Evolutionary conservation across 805 yeast genomes (phyloP).

Genomic region (Kluyveromyces lactis): DNA sequence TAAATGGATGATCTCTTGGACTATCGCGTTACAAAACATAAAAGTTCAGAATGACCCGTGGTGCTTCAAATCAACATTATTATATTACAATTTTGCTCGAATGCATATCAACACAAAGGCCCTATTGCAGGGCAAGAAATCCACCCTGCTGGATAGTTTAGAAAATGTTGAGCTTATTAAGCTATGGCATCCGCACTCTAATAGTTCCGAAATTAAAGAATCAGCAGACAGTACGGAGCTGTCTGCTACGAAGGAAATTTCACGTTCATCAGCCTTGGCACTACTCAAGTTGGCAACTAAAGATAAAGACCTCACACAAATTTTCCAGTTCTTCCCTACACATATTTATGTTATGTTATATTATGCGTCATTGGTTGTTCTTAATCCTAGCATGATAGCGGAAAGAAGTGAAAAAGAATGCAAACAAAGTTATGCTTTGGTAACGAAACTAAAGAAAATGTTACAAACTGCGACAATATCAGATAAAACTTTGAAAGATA

Average conservation of each 20-base stretch:
- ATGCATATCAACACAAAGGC: constrained; percentile 51
- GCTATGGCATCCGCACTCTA: constrained; percentile 7
- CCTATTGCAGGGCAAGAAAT: constrained; percentile 10
- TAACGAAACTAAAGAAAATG: constrained; percentile 36
- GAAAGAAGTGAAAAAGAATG: constrained; percentile 16
- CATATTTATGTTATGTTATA: constrained; percentile 66
- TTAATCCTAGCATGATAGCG: constrained; percentile 37
- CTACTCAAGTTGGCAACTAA: constrained; percentile 50
- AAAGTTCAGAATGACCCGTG: constrained; percentile 41
- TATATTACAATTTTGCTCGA: constrained; percentile 66
- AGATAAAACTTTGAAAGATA: constrained; percentile 42
- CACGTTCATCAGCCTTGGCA: constrained; percentile 54
- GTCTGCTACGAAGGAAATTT: constrained; percentile 33
- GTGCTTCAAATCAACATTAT: constrained; percentile 62
- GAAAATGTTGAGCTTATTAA: constrained; percentile 1
- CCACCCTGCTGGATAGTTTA: constrained; percentile 3
- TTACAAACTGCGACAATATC: constrained; percentile 41
- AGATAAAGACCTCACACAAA: constrained; percentile 49
- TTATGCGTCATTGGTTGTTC: constrained; percentile 50
- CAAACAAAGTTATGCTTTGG: constrained; percentile 34
- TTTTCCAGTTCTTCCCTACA: constrained; percentile 58
- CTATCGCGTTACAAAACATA: constrained; percentile 55
- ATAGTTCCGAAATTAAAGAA: background rate
- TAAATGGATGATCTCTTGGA: constrained; percentile 78
- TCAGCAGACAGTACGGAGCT: constrained; percentile 1